phyloP scores from a whole-genome alignment of 805 yeast genomes.

The Schizosaccharomyces cryophilus region DNA sequence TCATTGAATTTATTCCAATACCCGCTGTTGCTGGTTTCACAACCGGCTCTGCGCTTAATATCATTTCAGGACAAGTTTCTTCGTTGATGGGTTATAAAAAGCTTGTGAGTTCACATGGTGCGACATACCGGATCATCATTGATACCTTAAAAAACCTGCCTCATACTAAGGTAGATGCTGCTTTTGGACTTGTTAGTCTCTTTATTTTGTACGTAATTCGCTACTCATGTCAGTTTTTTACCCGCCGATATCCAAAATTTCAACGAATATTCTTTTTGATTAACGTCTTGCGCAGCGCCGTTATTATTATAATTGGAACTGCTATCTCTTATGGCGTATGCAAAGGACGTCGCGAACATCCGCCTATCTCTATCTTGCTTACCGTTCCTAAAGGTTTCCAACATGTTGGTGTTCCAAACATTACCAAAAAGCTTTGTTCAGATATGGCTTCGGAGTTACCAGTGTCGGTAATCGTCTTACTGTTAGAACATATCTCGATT shows the following conservation, averaged over 20 bases:
- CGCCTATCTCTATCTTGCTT: constrained; percentile 40
- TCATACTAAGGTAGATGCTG: constrained; percentile 53
- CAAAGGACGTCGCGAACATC: constrained; percentile 16
- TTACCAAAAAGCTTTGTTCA: constrained; percentile 33
- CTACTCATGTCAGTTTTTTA: constrained; percentile 32
- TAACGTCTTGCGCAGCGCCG: constrained; percentile 62
- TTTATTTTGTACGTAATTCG: constrained; percentile 52
- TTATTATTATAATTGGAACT: constrained; percentile 61
- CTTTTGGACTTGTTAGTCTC: constrained; percentile 60
- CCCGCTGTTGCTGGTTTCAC: constrained; percentile 89
- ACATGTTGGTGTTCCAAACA: constrained; percentile 46
- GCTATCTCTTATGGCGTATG: constrained; percentile 59
- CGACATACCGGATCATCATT: constrained; percentile 48
- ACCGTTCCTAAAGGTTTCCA: constrained; percentile 60
- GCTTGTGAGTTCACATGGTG: constrained; percentile 42
- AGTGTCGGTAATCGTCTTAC: constrained; percentile 56
- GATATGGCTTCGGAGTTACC: constrained; percentile 60
- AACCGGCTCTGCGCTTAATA: constrained; percentile 79
- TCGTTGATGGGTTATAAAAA: constrained; percentile 50
- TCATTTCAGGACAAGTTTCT: constrained; percentile 68
- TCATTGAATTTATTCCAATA: constrained; percentile 66
- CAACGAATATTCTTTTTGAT: constrained; percentile 21
- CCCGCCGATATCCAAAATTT: constrained; percentile 36
- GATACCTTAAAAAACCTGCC: constrained; percentile 48
- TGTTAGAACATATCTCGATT: constrained; percentile 81